These are phyloP conservation scores for Sherardia arvensis DNA, from an alignment of 257 asterid species.

Conservation along the genomic window DNA sequence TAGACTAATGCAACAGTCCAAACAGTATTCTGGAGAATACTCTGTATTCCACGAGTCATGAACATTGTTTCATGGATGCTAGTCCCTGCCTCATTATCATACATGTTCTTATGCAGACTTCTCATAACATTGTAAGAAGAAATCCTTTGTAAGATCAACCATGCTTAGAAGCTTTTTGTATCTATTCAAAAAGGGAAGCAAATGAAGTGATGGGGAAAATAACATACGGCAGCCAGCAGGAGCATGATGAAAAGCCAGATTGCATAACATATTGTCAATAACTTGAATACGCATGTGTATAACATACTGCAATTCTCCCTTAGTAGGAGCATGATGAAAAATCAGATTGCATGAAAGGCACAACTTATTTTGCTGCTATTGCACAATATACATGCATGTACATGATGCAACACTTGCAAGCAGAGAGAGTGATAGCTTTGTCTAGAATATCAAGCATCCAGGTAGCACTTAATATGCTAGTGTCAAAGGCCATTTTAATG, in stretches of 20 bases:
- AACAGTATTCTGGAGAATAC: slow-evolving; percentile 62
- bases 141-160: slow-evolving; percentile 98
- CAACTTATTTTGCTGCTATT: background rate
- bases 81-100: slow-evolving; percentile 44
- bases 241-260: background rate
- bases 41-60: slow-evolving; percentile 82
- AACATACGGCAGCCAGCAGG: background rate
- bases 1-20: slow-evolving; percentile 96
- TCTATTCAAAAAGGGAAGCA: slow-evolving; percentile 28
- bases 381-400: background rate
- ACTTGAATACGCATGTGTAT: too few relatives aligned
- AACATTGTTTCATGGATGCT: slow-evolving; percentile 83
- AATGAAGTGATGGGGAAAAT: background rate
- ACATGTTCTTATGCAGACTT: slow-evolving; percentile 82
- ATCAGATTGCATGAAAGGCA: too few relatives aligned
- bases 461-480: background rate
- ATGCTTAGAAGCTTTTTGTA: slow-evolving; percentile 86
- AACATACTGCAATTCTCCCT: too few relatives aligned
- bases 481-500: too few relatives aligned
- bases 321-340: background rate
- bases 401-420: background rate
- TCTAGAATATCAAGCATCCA: background rate
- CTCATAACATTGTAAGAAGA: slow-evolving; percentile 94
- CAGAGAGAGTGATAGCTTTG: background rate
- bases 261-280: too few relatives aligned